A percentile compares a stretch with the other conserved stretches of the same genome.
Evolutionary conservation across 768 basidiomycete genomes (phyloP).

Genomic region (Lepiota venenata): DNA sequence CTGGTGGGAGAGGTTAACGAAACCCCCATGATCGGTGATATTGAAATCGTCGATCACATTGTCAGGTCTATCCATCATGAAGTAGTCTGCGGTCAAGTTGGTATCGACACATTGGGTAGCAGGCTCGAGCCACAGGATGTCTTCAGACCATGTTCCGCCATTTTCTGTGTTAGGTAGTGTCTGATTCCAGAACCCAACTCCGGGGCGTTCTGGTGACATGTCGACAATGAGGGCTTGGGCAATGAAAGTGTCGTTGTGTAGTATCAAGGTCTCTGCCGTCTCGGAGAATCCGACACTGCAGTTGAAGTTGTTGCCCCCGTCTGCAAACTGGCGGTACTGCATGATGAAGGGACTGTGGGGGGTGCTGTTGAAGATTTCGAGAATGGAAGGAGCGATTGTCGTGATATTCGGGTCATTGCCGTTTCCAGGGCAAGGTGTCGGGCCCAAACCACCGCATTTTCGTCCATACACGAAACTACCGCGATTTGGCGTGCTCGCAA

Average conservation of each 20-base stretch:
- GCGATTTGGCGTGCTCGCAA: background rate
- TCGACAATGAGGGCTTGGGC: conserved; percentile 17
- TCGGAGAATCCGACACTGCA: background rate
- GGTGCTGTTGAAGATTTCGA: conserved; percentile 18
- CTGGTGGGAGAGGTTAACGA: conserved; percentile 11
- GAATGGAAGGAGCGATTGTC: conserved; percentile 8
- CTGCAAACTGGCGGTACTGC: conserved; percentile 18
- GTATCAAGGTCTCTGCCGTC: conserved; percentile 6
- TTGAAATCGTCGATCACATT: conserved; percentile 3
- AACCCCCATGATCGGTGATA: conserved; percentile 17
- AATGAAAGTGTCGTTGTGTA: conserved; percentile 17
- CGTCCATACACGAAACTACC: background rate
- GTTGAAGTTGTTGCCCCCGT: conserved; percentile 7
- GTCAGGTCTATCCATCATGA: background rate
- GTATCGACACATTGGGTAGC: conserved; percentile 19
- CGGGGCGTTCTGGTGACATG: conserved; percentile 13
- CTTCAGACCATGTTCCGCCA: conserved; percentile 18
- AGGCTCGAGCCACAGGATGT: conserved; percentile 21
- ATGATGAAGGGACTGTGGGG: conserved; percentile 19
- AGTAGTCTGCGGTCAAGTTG: conserved; percentile 20
- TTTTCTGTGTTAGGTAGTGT: background rate
- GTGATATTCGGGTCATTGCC: conserved; percentile 11
- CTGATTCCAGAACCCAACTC: conserved; percentile 4
- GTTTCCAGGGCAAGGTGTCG: conserved; percentile 3
- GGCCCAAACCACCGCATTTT: background rate